Conservation (phyloP, 78 protist species). For the Pelomyxa schiedti region DNA sequence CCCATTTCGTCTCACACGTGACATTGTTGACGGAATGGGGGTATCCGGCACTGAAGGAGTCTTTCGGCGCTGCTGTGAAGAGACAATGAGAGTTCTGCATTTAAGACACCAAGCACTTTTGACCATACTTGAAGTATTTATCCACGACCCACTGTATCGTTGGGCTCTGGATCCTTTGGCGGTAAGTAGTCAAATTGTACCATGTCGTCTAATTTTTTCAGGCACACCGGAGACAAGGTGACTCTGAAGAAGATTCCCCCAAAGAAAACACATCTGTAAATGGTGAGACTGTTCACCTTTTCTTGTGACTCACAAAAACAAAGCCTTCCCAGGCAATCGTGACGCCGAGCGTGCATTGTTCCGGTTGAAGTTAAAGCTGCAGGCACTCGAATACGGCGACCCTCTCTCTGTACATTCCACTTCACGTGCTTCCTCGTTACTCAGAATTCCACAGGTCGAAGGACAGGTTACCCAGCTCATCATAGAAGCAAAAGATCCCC, state of each 20-base stretch:
- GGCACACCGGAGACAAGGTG: not conserved
- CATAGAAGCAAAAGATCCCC: conserved; percentile 10
- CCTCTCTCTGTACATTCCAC: not conserved
- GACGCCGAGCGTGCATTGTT: not conserved
- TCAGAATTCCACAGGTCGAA: not conserved
- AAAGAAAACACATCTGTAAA: not conserved
- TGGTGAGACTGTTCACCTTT: not conserved
- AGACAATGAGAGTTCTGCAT: conserved; percentile 22
- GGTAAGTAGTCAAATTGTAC: not conserved
- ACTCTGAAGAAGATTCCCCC: not conserved
- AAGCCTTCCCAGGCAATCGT: not conserved
- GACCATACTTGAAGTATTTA: conserved; percentile 27
- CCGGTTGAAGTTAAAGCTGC: conserved; percentile 6
- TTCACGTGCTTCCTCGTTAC: not conserved
- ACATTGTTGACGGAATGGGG: conserved; percentile 72
- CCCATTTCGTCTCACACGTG: conserved; percentile 71
- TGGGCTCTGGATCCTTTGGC: conserved; percentile 22
- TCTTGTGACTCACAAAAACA: no score
- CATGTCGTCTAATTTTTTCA: not conserved
- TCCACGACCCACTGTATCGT: conserved; percentile 47
- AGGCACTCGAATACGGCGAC: conserved; percentile 7
- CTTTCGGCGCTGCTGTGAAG: conserved; percentile 49
- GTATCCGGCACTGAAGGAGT: conserved; percentile 47
- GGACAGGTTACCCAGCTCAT: conserved; percentile 37
- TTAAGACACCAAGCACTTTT: not conserved